Conservation (phyloP, 257 asterid species). For the Eustoma russellianum region DNA sequence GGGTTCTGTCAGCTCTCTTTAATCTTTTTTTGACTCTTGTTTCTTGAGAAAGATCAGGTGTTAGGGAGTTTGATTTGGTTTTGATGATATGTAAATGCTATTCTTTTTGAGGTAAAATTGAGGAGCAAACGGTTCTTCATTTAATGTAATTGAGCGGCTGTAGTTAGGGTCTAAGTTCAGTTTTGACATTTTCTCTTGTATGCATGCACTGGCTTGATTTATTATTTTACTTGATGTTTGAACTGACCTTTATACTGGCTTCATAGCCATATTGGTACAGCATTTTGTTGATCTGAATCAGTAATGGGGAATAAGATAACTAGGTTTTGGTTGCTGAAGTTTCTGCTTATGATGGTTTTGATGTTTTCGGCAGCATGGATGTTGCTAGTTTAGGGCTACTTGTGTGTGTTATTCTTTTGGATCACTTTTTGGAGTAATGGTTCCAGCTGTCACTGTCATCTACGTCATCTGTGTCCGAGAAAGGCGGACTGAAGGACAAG, state of each 20-base stretch:
- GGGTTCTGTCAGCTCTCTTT: slow-evolving; percentile 42
- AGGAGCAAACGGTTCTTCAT: slow-evolving; percentile 10
- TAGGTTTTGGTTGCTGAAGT: neutral
- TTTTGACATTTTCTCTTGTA: slow-evolving; percentile 2
- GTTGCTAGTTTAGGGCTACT: neutral
- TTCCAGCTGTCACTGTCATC: neutral
- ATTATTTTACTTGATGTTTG: slow-evolving; percentile 10
- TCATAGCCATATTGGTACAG: neutral
- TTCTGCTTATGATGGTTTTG: slow-evolving; percentile 2
- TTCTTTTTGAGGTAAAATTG: slow-evolving; percentile 15
- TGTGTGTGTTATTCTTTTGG: neutral
- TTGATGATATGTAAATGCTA: slow-evolving; percentile 31
- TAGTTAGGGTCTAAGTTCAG: slow-evolving; percentile 11
- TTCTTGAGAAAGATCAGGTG: slow-evolving; percentile 12
- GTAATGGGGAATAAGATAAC: neutral
- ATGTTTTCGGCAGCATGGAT: neutral
- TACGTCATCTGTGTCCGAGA: neutral
- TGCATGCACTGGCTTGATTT: slow-evolving; percentile 29
- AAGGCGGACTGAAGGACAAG: slow-evolving; percentile 5
- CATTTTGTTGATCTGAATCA: slow-evolving; percentile 5
- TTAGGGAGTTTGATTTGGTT: slow-evolving; percentile 13
- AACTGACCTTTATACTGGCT: slow-evolving; percentile 9
- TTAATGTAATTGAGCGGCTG: slow-evolving; percentile 27
- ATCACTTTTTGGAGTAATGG: neutral
- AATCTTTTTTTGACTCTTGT: slow-evolving; percentile 22